A percentile compares a stretch with the other conserved stretches of the same genome.
Conservation (phyloP, 1,139 yeast species). For the Nematodospora anomalae region DNA sequence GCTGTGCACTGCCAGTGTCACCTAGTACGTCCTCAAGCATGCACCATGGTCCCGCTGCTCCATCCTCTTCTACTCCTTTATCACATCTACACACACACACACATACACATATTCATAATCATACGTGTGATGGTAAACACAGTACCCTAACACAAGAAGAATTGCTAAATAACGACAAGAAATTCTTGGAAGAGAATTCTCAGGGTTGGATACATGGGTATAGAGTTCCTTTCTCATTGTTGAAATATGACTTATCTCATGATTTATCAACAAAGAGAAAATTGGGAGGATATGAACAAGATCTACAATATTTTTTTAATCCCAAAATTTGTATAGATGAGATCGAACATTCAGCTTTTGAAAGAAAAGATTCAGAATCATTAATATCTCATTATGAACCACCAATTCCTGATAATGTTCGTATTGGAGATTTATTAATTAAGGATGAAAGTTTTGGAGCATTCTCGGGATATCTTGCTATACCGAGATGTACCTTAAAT, state of each 20-base stretch:
- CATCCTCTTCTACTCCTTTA: not conserved
- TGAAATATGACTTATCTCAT: conserved; percentile 22
- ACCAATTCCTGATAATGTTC: not conserved
- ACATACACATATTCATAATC: not conserved
- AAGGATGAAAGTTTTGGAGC: conserved; percentile 14
- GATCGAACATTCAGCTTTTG: conserved; percentile 19
- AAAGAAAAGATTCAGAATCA: conserved; percentile 10
- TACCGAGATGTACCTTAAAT: conserved; percentile 31
- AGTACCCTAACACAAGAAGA: not conserved
- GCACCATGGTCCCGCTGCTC: not conserved
- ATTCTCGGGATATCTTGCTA: conserved; percentile 32
- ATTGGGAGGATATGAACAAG: conserved; percentile 18
- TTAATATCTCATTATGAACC: conserved; percentile 5
- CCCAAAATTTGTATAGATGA: conserved; percentile 30
- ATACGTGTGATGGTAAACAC: too few species aligned
- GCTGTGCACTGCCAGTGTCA: not conserved
- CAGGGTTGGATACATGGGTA: conserved; percentile 32
- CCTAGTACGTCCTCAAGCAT: not conserved
- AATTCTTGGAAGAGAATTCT: conserved; percentile 5
- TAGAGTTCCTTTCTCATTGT: conserved; percentile 27
- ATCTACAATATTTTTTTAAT: conserved; percentile 22
- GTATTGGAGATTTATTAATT: conserved; percentile 13
- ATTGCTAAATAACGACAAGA: conserved; percentile 2
- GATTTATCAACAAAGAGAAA: conserved; percentile 19
- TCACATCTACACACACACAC: not conserved